Evolutionary conservation across 2,329 filamentous ascomycete species (phyloP), one percentile per base, ranked within the genome.

Genomic region (Diplodia sapinea): DNA sequence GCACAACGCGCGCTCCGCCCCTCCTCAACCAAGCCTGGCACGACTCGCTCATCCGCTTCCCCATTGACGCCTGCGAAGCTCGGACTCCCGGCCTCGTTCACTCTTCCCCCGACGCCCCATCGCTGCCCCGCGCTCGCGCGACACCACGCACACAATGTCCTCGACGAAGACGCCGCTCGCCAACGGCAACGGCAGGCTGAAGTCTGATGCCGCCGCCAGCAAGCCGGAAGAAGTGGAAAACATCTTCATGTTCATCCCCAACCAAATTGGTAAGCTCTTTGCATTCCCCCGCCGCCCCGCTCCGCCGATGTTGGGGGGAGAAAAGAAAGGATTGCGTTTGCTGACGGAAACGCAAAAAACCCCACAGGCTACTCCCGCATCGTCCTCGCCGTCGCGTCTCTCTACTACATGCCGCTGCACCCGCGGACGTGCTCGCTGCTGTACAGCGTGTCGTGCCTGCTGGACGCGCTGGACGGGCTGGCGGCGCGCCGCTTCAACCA

Each of bases 341-440:
- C 49, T 49, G 36, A 63, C 59, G 33, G 20, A 20, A 8, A 20
- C 15, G 36, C 20, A 5, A n/a, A 13, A 23, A 17, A 26, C 2
- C 0, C 55, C 6, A 20, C 68, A 85, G 83, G 83, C 70, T 85
- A 85, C 74, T 78, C 77, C 56, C 82, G 83, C 67, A 79, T 85
- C 72, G 76, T 85, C 61, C 82, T 85, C 72, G 93, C 94, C 73
- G 83, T 97, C 74, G 92, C 91, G 57, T 97, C 95, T 33, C 89
- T 99, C 72, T 97, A 98, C 84, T 99, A 97, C 84, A 99, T 99
- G 95, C 94, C 95, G 63, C 88, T 98, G 65, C 95, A 99, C 79
- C 94, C 94, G n/a, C 91, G 94, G 74, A 97, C 94, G 47, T 98
- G 94, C 82, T 94, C 92, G 68, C 80, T 94, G 61, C 88, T 96